Evolutionary conservation across 305 asterid genomes (phyloP).

Genomic region (Euphrasia arctica): DNA sequence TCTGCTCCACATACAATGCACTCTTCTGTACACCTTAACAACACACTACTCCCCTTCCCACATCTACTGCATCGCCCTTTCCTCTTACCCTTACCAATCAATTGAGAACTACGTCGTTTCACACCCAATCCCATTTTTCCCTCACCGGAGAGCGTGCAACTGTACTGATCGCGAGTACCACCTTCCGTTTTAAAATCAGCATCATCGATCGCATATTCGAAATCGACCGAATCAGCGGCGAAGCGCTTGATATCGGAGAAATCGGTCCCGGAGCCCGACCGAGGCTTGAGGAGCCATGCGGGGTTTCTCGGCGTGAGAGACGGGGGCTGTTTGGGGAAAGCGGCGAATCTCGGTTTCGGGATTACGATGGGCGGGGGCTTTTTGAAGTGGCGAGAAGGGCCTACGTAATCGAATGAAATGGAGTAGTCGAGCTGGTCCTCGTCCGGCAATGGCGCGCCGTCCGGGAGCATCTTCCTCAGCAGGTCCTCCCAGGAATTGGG

Average conservation of each 20-base stretch:
- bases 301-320: constrained; percentile 36
- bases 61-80: constrained; percentile 43
- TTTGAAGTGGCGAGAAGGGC: constrained; percentile 40
- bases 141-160: constrained; percentile 17
- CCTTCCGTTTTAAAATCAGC: background rate
- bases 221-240: constrained; percentile 20
- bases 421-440: constrained; percentile 72
- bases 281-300: constrained; percentile 27
- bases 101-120: constrained; percentile 18
- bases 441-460: constrained; percentile 64
- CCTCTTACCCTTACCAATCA: constrained; percentile 10
- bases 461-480: constrained; percentile 54
- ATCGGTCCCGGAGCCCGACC: constrained; percentile 27
- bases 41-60: constrained; percentile 34
- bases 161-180: constrained; percentile 18
- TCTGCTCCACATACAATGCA: constrained; percentile 57
- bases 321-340: constrained; percentile 34
- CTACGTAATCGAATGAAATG: constrained; percentile 51
- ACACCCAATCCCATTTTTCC: constrained; percentile 4
- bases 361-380: constrained; percentile 29
- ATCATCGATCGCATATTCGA: constrained; percentile 10
- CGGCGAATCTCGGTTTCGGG: constrained; percentile 32
- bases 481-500: constrained; percentile 42
- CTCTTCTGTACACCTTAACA: constrained; percentile 25
- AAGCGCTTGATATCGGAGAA: constrained; percentile 18